Conservation (phyloP, 2,329 filamentous ascomycete species). For the Neocatenulostroma microsporum region DNA sequence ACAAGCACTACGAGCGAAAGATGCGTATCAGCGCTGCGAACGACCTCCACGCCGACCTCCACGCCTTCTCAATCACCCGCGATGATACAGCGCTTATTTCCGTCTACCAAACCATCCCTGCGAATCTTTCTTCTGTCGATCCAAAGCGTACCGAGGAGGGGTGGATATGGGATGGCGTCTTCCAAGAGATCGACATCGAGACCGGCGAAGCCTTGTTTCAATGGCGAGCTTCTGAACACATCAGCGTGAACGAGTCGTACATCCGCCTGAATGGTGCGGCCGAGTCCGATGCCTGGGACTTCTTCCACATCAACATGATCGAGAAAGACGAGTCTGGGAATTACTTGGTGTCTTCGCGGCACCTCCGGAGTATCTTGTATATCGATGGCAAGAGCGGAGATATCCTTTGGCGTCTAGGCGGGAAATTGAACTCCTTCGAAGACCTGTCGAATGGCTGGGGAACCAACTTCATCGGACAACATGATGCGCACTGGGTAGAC, state of each 20-base stretch:
- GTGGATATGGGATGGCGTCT: conserved; percentile 38
- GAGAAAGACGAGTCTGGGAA: conserved; percentile 45
- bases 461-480: conserved; percentile 41
- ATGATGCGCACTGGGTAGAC: conserved; percentile 43
- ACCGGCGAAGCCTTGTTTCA: conserved; percentile 34
- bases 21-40: conserved; percentile 33
- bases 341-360: conserved; percentile 48
- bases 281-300: conserved; percentile 43
- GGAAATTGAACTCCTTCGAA: conserved; percentile 22
- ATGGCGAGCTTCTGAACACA: conserved; percentile 33
- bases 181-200: conserved; percentile 38
- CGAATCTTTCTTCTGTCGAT: conserved; percentile 8
- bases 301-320: conserved; percentile 50
- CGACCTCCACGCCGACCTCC: conserved; percentile 32
- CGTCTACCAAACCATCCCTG: conserved; percentile 25
- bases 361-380: conserved; percentile 41
- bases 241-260: conserved; percentile 33
- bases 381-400: conserved; percentile 43
- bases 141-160: conserved; percentile 17
- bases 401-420: conserved; percentile 45
- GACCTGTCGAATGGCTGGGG: conserved; percentile 23
- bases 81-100: conserved; percentile 37
- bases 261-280: conserved; percentile 28
- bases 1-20: conserved; percentile 26
- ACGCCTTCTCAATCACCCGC: conserved; percentile 34